A percentile compares a stretch with the other conserved stretches of the same genome.
These are phyloP conservation scores for Persicaria maculosa DNA, from an alignment of 148 eudicot genomes.

Conservation along the genomic window DNA sequence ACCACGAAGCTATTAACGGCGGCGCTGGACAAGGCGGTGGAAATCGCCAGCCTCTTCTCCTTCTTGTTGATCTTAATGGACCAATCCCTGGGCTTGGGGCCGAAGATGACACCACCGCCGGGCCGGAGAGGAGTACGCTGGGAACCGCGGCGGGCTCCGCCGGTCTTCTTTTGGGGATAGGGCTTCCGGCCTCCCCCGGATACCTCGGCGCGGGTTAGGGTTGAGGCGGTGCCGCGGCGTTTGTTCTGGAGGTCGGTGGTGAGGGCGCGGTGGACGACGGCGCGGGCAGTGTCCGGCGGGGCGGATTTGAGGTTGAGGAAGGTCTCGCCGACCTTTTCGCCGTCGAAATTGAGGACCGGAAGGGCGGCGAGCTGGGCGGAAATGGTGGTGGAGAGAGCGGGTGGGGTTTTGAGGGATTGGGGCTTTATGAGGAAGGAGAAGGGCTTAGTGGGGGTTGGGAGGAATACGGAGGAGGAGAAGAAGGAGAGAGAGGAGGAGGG, in stretches of 20 bases:
- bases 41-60: constrained; percentile 78
- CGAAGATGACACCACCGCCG: constrained; percentile 86
- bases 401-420: constrained; percentile 17
- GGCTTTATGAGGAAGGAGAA: not conserved
- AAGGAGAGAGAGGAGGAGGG: constrained; percentile 28
- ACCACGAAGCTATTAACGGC: constrained; percentile 48
- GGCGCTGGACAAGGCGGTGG: constrained; percentile 72
- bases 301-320: constrained; percentile 65
- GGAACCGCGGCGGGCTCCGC: constrained; percentile 86
- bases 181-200: constrained; percentile 85
- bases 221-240: constrained; percentile 91
- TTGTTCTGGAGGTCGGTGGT: constrained; percentile 66
- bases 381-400: constrained; percentile 24
- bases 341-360: constrained; percentile 72
- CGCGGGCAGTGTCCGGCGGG: constrained; percentile 74
- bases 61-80: constrained; percentile 72
- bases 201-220: constrained; percentile 86
- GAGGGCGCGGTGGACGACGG: constrained; percentile 95
- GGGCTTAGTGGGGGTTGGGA: constrained; percentile 20
- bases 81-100: constrained; percentile 95
- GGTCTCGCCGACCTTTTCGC: constrained; percentile 60
- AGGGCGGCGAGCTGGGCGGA: constrained; percentile 57
- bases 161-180: constrained; percentile 79
- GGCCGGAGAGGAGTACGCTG: constrained; percentile 69
- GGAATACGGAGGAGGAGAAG: constrained; percentile 36